These are phyloP conservation scores for Candida parachauliodes DNA, from an alignment of 805 yeast species.

Conservation along the genomic window DNA sequence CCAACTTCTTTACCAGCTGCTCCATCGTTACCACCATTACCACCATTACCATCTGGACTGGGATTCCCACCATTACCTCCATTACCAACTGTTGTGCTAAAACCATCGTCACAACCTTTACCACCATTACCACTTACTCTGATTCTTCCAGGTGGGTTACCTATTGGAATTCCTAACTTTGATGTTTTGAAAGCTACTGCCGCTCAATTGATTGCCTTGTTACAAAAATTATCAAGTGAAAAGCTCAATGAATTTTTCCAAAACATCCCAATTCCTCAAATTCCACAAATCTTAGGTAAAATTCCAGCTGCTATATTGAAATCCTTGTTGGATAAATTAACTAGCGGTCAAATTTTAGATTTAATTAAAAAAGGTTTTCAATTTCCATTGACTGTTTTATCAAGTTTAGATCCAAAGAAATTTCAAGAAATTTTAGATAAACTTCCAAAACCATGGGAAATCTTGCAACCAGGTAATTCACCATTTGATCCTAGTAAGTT, in stretches of 20 bases:
- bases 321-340: neutral
- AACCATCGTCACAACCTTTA: too few relatives aligned
- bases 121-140: slow-evolving; percentile 1
- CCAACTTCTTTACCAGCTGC: neutral
- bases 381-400: neutral
- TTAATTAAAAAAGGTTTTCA: slow-evolving; percentile 1
- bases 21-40: too few relatives aligned
- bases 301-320: neutral
- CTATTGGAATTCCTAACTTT: neutral
- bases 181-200: slow-evolving; percentile 2
- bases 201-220: neutral
- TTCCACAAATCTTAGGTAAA: neutral
- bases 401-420: neutral
- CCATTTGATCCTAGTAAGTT: neutral
- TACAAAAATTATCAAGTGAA: neutral
- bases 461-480: neutral
- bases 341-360: neutral
- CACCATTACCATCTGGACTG: too few relatives aligned
- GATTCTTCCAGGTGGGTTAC: neutral
- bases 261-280: neutral
- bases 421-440: neutral
- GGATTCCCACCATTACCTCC: too few relatives aligned
- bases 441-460: neutral
- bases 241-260: neutral
- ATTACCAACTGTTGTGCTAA: too few relatives aligned